Conservation (phyloP, 2,329 filamentous ascomycete species). For the Ambrosiella xylebori region DNA sequence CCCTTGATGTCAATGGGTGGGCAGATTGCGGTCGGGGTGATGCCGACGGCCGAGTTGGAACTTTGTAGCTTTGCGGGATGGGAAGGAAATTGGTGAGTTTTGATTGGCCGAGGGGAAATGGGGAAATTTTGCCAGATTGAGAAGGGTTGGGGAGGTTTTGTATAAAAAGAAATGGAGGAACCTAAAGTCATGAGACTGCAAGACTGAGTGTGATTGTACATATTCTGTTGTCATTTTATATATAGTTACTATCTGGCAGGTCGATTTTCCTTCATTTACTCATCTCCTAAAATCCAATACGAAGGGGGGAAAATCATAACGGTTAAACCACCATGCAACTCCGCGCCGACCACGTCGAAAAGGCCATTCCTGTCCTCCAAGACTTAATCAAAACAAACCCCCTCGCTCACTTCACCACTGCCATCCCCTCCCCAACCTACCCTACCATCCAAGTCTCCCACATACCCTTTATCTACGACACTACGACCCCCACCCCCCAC, state of each 20-base stretch:
- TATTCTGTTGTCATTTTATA: too few species aligned
- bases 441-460: conserved; percentile 41
- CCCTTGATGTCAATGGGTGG: too few species aligned
- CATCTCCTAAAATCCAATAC: background rate
- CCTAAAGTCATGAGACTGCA: background rate
- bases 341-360: conserved; percentile 34
- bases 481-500: conserved; percentile 24
- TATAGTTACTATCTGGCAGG: too few species aligned
- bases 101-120: background rate
- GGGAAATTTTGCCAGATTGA: background rate
- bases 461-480: conserved; percentile 42
- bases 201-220: too few species aligned
- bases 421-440: conserved; percentile 31
- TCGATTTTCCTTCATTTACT: background rate
- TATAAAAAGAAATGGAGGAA: background rate
- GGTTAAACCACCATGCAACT: conserved; percentile 35
- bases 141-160: background rate
- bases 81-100: background rate
- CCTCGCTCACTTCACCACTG: conserved; percentile 45
- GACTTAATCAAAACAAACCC: conserved; percentile 42
- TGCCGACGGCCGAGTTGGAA: too few species aligned
- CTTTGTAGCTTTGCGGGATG: background rate
- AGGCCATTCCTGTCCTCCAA: conserved; percentile 29
- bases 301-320: too few species aligned
- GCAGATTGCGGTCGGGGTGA: too few species aligned